Evolutionary conservation across 176 grass and related monocot species (phyloP), one percentile per base, ranked within the genome.

Genomic region (Musa itinerans): DNA sequence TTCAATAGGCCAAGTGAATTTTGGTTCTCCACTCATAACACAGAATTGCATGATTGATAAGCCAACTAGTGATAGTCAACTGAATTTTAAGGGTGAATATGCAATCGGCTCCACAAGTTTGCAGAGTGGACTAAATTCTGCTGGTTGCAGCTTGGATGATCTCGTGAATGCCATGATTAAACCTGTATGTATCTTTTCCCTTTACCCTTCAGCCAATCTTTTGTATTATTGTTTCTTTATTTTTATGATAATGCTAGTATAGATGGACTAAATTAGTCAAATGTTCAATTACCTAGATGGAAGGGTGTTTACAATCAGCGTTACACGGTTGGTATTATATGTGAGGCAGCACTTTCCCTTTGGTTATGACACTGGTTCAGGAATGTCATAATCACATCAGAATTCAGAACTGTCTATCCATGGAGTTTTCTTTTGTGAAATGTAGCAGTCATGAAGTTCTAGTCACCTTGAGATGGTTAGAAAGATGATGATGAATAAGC

Each of bases 151-250:
- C 17, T 50, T 76, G 7, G 74, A 61, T n/a, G 74, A 76, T 50
- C 13, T 76, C 13, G 74, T 76, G 55, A 76, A 76, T 50, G 48
- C 74, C 25, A 76, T 76, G 74, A 76, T 76, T 15, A 76, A 76
- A 49, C 74, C 26, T 13, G 74, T 76, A 62, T 56, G 74, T 49
- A 6, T 25, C 56, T 62, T 51, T 55, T 54, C 12, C 69, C 15
- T 69, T 50, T 19, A 12, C 15, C 19, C 9, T 20, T 59, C 1
- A 20, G n/a, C 1, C 57, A 59, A 59, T 59, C 8, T 19, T 59
- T 15, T 0, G 9, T 59, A n/a, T 17, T 20, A 59, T 8, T 2
- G 1, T 16, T 6, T 19, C 17, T 20, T 59, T 15, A 21, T 17
- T 20, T n/a, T 59, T 59, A 19, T 59, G 17, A 19, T 59, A 19